Base-by-base conservation (phyloP, 106 monocot genomes). In the Ottelia alismoides region DNA sequence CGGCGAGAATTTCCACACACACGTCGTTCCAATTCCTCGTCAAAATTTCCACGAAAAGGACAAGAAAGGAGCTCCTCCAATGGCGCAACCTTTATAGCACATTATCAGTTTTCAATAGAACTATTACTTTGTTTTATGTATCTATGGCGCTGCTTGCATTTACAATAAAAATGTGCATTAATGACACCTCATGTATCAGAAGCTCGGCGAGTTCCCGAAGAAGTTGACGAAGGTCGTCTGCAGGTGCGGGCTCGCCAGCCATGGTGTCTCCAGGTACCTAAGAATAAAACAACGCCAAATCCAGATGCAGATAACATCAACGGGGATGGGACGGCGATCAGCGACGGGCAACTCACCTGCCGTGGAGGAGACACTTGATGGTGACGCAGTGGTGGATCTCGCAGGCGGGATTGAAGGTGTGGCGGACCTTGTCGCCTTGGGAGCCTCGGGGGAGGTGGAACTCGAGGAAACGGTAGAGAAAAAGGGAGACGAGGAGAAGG, bases 221-320 rank as follows among this genome's bases (percentile, higher is more conserved):
- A 89, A 78, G 43, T 57, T 72, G 31, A 90, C 31, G 51, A 90
- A 90, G 11, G 56, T 25, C 1, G 84, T 90, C 75, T 90, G 90
- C 0, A 84, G 59, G 64, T 90, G 90, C 0, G 90, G 90, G 55
- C 81, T 81, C 26, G 90, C 65, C 16, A 81, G 77, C 90, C 90
- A 91, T 14, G 75, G 84, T 47, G 90, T 84, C 11, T 64, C 72
- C 67, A 78, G 55, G 35, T 90, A 84, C 77, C 89, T 90, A 49
- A 21, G 69, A 17, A 9, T 11, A 40, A 47, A 4, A 24, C 20
- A 22, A 18, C 20, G 0, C 6, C 21, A 47, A 3, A 14, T 2
- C 2, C 32, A 55, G 18, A 20, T 28, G 2, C 35, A 47, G 6
- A n/a, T 23, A 45, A 22, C 24, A 27, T 44, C 44, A 46, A 0